Evolutionary conservation across 176 grass and related monocot genomes (phyloP).

Genomic region (Musa schizocarpa): DNA sequence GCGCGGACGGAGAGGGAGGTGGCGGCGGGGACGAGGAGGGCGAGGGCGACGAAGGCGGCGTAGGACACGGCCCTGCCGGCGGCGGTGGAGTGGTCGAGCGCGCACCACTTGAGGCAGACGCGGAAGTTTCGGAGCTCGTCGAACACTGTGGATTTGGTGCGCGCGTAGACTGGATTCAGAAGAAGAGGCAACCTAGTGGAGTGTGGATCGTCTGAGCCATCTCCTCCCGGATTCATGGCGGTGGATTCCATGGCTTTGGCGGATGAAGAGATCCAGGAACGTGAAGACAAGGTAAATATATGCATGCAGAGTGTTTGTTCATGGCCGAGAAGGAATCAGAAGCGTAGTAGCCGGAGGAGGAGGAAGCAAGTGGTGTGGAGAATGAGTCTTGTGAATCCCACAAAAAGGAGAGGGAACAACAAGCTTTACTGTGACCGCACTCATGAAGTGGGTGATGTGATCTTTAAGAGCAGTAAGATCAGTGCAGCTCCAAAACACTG

Average conservation of each 20-base stretch:
- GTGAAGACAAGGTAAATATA: background rate
- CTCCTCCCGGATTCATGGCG: background rate
- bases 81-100: slow-evolving; percentile 64
- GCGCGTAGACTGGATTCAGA: slow-evolving; percentile 62
- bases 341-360: background rate
- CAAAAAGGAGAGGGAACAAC: background rate
- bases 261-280: background rate
- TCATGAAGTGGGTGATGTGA: no score
- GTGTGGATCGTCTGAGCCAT: background rate
- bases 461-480: no score
- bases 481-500: no score
- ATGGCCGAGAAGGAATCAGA: background rate
- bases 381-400: background rate
- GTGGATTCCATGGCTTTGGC: background rate
- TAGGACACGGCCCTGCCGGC: slow-evolving; percentile 36
- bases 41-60: slow-evolving; percentile 43
- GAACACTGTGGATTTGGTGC: slow-evolving; percentile 65
- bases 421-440: no score
- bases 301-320: background rate
- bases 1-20: slow-evolving; percentile 33
- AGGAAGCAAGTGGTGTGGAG: background rate
- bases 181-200: slow-evolving; percentile 36
- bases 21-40: slow-evolving; percentile 39
- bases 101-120: slow-evolving; percentile 64
- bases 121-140: slow-evolving; percentile 85